Percentiles rank a stretch among this genome's conserved stretches.
Evolutionary conservation across 495 filamentous ascomycete genomes (phyloP).

Genomic region (Neurospora sp.): DNA sequence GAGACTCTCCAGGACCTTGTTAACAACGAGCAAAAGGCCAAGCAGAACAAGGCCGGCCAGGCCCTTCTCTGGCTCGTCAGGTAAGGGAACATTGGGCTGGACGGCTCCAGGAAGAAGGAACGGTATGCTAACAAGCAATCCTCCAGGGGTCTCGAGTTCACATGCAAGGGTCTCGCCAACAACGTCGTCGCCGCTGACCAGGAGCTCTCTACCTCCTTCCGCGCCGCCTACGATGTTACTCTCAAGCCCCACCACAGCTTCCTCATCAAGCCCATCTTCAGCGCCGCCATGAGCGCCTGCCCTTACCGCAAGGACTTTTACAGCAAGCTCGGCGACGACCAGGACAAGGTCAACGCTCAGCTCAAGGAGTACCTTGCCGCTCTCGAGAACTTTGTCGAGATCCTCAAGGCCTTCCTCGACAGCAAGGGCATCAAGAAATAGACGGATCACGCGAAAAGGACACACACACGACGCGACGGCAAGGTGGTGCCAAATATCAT

Average conservation of each 20-base stretch:
- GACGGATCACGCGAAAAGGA: slow-evolving; percentile 25
- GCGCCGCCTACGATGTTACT: slow-evolving; percentile 67
- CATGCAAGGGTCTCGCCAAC: slow-evolving; percentile 66
- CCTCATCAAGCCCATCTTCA: slow-evolving; percentile 80
- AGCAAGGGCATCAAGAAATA: slow-evolving; percentile 65
- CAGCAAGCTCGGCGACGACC: slow-evolving; percentile 63
- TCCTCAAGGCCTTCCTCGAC: slow-evolving; percentile 63
- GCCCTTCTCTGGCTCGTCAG: slow-evolving; percentile 86
- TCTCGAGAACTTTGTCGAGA: slow-evolving; percentile 61
- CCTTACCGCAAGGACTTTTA: slow-evolving; percentile 92
- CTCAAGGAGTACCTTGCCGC: slow-evolving; percentile 61
- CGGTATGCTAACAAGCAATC: neutral
- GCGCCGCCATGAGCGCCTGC: slow-evolving; percentile 80
- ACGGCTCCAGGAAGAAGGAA: neutral
- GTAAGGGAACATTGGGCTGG: slow-evolving; percentile 36
- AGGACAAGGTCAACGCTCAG: slow-evolving; percentile 47
- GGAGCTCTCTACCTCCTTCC: slow-evolving; percentile 82
- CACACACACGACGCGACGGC: neutral
- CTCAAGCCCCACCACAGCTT: slow-evolving; percentile 87
- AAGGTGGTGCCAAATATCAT: neutral
- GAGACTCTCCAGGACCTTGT: slow-evolving; percentile 75
- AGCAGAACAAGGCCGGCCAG: slow-evolving; percentile 77
- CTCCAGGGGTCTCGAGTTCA: slow-evolving; percentile 82
- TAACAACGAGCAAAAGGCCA: slow-evolving; percentile 73
- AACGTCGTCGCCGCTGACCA: slow-evolving; percentile 56